A percentile compares a stretch with the other conserved stretches of the same genome.
phyloP scores from a whole-genome alignment of 495 filamentous ascomycete genomes.

The Xanthoparmelia taractica region DNA sequence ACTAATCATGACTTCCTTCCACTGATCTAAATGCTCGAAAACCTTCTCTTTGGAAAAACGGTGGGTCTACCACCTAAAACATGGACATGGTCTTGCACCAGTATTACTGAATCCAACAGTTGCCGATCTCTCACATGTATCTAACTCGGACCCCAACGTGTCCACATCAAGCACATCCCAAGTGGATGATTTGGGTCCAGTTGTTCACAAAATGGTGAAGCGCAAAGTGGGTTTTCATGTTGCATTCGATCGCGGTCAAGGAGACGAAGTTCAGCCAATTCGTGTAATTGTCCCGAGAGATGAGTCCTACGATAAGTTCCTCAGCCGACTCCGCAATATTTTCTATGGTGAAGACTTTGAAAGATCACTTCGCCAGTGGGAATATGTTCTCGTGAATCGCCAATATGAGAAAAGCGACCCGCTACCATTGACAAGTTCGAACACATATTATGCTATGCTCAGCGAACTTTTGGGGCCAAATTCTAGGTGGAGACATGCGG shows the following conservation, averaged over 20 bases:
- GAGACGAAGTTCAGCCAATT: background rate
- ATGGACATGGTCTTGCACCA: background rate
- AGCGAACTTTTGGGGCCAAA: background rate
- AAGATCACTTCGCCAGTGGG: background rate
- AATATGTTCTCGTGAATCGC: background rate
- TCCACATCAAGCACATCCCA: background rate
- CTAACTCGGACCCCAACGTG: background rate
- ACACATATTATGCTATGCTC: slow-evolving; percentile 4
- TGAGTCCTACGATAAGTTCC: background rate
- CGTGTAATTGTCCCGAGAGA: background rate
- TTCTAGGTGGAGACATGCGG: background rate
- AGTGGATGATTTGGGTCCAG: background rate
- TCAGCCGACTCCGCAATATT: background rate
- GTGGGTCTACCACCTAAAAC: background rate
- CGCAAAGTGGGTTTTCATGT: background rate
- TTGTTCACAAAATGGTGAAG: background rate
- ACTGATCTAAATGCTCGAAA: background rate
- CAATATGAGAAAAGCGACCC: background rate
- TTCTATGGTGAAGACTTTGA: background rate
- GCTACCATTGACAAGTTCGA: background rate
- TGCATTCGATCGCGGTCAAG: background rate
- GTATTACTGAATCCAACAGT: background rate
- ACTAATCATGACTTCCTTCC: background rate
- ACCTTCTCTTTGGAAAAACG: background rate
- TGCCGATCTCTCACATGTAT: background rate